Evolutionary conservation across 352 stramenopile genomes (phyloP), one percentile per base, ranked within the genome.

Genomic region (Pythium vanterpoolii): DNA sequence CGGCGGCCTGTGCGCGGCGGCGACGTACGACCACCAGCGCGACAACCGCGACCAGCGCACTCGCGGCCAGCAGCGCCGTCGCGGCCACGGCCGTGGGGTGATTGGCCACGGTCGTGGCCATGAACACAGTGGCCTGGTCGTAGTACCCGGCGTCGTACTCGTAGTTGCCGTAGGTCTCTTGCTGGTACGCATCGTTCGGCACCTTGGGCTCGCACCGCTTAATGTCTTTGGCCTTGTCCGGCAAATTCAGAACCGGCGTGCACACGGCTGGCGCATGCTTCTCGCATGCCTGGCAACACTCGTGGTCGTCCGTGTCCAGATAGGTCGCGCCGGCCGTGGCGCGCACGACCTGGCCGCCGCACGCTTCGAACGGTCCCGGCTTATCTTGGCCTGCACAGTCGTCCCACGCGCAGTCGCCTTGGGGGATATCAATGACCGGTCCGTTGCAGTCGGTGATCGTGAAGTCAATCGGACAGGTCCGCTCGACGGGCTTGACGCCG

Each of bases 381-480:
- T 66, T 44, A 0, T 43, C 38, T 1, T 72, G 39, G 14, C 62
- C 75, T 4, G 60, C 63, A 42, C 74, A 80, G 18, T 62, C 51
- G 18, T 78, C 63, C 48, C 71, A 84, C 51, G 66, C 24, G 33
- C 81, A 90, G 6, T 67, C 65, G 27, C 73, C 70, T 0, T 74
- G 62, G 16, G 65, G 69, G 27, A 68, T 33, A 42, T 88, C 77
- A 51, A 86, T 83, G 5, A 60, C 65, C 2, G 80, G 80, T 0
- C 51, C 57, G 21, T 83, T 77, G 62, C 83, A 93, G 65, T 89
- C 80, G 23, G 63, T 70, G 54, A 90, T 75, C 4, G 59, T 59
- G 49, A 93, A 87, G 18, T 70, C 54, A 4, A 70, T 62, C 45
- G 49, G 34, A 49, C 79, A 89, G 14, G 63, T 72, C 34, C 87